phyloP scores from a whole-genome alignment of 2,329 filamentous ascomycete genomes.

The Ascochyta lentis region DNA sequence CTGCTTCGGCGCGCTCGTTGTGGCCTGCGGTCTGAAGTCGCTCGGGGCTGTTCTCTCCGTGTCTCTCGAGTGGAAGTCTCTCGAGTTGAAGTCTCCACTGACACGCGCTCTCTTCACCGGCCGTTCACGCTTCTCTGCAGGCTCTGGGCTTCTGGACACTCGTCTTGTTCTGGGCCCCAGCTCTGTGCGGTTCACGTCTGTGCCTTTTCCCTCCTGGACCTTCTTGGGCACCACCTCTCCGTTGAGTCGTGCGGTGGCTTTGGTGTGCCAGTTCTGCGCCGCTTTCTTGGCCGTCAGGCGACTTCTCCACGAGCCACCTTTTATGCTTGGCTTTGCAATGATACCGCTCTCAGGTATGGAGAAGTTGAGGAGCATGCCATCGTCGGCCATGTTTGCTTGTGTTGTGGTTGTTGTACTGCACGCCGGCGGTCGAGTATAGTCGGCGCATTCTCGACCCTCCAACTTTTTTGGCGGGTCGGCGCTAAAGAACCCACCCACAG shows the following conservation, averaged over 20 bases:
- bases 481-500: not conserved
- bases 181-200: conserved; percentile 41
- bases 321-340: conserved; percentile 70
- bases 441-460: conserved; percentile 1
- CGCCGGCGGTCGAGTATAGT: not conserved
- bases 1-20: conserved; percentile 33
- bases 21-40: conserved; percentile 42
- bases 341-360: conserved; percentile 73
- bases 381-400: conserved; percentile 76
- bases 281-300: conserved; percentile 79
- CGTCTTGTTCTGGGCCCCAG: conserved; percentile 34
- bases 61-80: conserved; percentile 39
- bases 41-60: conserved; percentile 25
- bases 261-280: conserved; percentile 61
- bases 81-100: conserved; percentile 49
- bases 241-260: conserved; percentile 42
- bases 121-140: conserved; percentile 27
- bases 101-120: conserved; percentile 45
- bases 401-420: conserved; percentile 6
- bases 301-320: conserved; percentile 93
- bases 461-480: conserved; percentile 31
- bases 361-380: conserved; percentile 95
- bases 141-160: conserved; percentile 25
- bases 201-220: conserved; percentile 26
- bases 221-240: conserved; percentile 37